Evolutionary conservation across 2,329 filamentous ascomycete species (phyloP), one percentile per base, ranked within the genome.

Genomic region (Aspergillus fructus): DNA sequence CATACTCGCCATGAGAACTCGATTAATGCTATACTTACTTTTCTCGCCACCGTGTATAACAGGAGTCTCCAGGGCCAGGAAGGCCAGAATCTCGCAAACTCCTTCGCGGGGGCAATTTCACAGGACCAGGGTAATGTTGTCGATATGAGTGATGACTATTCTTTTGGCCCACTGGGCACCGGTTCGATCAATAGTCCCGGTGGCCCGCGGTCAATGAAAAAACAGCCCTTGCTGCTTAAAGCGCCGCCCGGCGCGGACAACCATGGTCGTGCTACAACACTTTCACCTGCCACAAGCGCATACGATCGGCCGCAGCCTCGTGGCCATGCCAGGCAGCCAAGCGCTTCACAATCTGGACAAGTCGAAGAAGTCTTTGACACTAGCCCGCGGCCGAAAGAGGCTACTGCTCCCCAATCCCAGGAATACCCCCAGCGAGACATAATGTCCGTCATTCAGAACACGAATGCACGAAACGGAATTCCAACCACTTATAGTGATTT

Each of bases 1-100:
- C 93, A 97, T 69, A 92, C 93, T 65, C 88, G 94, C n/a, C 94
- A 99, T 69, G 94, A 99, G 71, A 96, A 93, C 71, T 97, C 93
- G 0, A 97, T 99, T 75, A 97, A 97, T 69, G 93, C 93, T n/a
- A 97, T 99, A 61, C 83, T 99, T 42, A 96, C 93, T 49, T 97
- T 99, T 74, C 83, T 99, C 19, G 94, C 93, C 46, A 97, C 96
- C 12, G 93, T 99, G 42, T 99, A 97, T 76, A 89, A 96, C 62
- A 89, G 96, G 68, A 96, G 91, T 62, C 78, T 99, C 49, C 93
- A 97, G 71, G 91, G 93, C 37, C 89, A 93, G 66, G 87, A 87
- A 33, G 84, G 85, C 1, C 86, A 90, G 68, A 93, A 90, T 59
- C 84, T 97, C 42, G 87, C 89, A 55, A 93, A 96, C 64, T 88